A percentile compares a stretch with the other conserved stretches of the same genome.
These are phyloP conservation scores for Malassezia globosa DNA, from an alignment of 1,284 basidiomycete genomes.

Conservation along the genomic window DNA sequence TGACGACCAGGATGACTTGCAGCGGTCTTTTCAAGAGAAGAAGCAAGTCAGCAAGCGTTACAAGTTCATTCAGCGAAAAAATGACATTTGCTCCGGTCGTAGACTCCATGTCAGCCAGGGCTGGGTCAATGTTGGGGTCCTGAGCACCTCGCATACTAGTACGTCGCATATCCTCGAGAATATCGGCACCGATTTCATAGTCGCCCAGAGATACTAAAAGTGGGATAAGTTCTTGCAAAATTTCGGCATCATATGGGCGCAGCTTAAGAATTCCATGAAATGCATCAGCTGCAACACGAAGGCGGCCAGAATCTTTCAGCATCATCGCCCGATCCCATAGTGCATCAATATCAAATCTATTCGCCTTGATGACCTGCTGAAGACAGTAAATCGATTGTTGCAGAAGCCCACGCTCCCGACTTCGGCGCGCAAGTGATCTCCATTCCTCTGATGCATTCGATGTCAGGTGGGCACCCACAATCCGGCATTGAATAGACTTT, in stretches of 20 bases:
- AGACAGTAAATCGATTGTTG: constrained; percentile 88
- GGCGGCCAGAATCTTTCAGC: constrained; percentile 63
- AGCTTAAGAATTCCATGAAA: constrained; percentile 65
- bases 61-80: constrained; percentile 49
- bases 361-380: constrained; percentile 66
- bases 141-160: constrained; percentile 37
- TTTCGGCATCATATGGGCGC: constrained; percentile 67
- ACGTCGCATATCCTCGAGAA: constrained; percentile 59
- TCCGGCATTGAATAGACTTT: constrained; percentile 68
- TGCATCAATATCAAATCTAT: constrained; percentile 69
- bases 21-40: constrained; percentile 62
- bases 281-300: constrained; percentile 65
- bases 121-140: constrained; percentile 18
- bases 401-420: constrained; percentile 59
- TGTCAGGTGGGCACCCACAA: constrained; percentile 78
- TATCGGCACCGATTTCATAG: constrained; percentile 55
- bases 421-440: constrained; percentile 57
- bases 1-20: constrained; percentile 60
- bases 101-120: background rate
- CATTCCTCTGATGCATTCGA: constrained; percentile 70
- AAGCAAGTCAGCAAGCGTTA: constrained; percentile 72
- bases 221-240: constrained; percentile 67
- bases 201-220: constrained; percentile 65
- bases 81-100: background rate
- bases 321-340: constrained; percentile 81